Evolutionary conservation across 768 basidiomycete species (phyloP), one percentile per base, ranked within the genome.

Genomic region (Bullera alba): DNA sequence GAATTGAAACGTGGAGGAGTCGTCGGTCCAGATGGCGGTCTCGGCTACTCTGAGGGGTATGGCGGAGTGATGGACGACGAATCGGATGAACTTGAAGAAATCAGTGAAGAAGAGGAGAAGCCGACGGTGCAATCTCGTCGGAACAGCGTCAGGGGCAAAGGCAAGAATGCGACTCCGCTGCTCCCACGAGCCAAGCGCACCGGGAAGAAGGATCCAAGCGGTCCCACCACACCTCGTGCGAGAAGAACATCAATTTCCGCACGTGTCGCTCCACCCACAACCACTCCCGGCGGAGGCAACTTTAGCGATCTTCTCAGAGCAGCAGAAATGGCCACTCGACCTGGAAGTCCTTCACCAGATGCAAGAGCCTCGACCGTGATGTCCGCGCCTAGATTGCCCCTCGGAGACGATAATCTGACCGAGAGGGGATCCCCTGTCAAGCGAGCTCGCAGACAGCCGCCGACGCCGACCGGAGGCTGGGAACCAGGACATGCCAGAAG

Each of bases 31-130:
- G 61, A 58, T 28, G 67, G 67, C 17, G 67, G 67, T 16, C n/a
- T 69, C 1, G 67, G 67, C 6, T 68, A 65, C 42, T 51, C 63
- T 0, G 67, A 69, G 26, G 67, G 67, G n/a, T 66, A 66, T 36
- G 58, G 54, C 14, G 57, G 57, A 29, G 19, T 43, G 16, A 28
- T 44, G 10, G 52, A 45, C 12, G 51, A 60, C n/a, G 52, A 43
- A 19, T 59, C 60, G 12, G 57, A 53, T 4, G 60, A 58, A 28
- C 53, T 51, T 7, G 26, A 49, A 14, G 59, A 63, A n/a, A 59
- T 61, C 22, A 51, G 48, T 15, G 45, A 44, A 19, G 46, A 56
- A 35, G 61, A 60, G 19, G 57, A 57, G 25, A 51, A 55, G 34
- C 46, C 50, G 25, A 45, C 28, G 46, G 29, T 28, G 42, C 41